Evolutionary conservation across 345 rosid species (phyloP).

Genomic region (Abelmoschus esculentus): DNA sequence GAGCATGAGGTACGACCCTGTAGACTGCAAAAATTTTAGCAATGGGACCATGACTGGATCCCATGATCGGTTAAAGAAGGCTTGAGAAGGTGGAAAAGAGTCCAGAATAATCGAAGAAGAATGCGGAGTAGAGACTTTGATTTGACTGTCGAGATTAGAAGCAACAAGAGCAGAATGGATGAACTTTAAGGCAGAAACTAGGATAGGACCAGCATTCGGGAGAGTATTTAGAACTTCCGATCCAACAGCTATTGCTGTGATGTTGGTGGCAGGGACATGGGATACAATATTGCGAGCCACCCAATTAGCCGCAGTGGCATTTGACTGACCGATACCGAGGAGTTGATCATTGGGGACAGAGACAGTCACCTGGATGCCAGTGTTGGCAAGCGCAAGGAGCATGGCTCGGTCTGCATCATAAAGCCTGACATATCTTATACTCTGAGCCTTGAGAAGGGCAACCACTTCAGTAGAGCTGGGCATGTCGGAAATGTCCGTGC

Average conservation of each 20-base stretch:
- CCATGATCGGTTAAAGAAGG: slow-evolving; percentile 93
- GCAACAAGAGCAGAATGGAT: slow-evolving; percentile 86
- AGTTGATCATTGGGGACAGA: slow-evolving; percentile 91
- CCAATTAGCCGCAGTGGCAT: slow-evolving; percentile 98
- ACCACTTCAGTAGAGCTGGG: slow-evolving; percentile 84
- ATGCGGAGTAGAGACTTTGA: slow-evolving; percentile 87
- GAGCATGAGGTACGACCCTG: slow-evolving; percentile 74
- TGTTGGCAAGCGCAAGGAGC: slow-evolving; percentile 81
- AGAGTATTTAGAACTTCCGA: slow-evolving; percentile 71
- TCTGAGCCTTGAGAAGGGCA: slow-evolving; percentile 85
- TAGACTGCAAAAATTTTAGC: slow-evolving; percentile 73
- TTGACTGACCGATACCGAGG: slow-evolving; percentile 95
- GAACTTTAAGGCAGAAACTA: slow-evolving; percentile 77
- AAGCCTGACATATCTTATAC: slow-evolving; percentile 67
- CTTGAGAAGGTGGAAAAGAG: slow-evolving; percentile 98
- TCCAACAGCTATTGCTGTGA: slow-evolving; percentile 82
- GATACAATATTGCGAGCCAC: slow-evolving; percentile 75
- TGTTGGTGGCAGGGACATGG: slow-evolving; percentile 87
- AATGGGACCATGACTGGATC: slow-evolving; percentile 85
- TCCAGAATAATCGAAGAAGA: slow-evolving; percentile 85
- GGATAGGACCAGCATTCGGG: slow-evolving; percentile 72
- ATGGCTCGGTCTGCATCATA: slow-evolving; percentile 76
- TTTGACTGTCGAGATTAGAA: slow-evolving; percentile 71
- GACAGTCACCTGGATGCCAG: slow-evolving; percentile 75
- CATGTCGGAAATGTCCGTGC: slow-evolving; percentile 82